Percentiles rank a stretch among this genome's conserved stretches.
phyloP scores from a whole-genome alignment of 2,329 filamentous ascomycete genomes.

The Zelopaecilomyces penicillatus region DNA sequence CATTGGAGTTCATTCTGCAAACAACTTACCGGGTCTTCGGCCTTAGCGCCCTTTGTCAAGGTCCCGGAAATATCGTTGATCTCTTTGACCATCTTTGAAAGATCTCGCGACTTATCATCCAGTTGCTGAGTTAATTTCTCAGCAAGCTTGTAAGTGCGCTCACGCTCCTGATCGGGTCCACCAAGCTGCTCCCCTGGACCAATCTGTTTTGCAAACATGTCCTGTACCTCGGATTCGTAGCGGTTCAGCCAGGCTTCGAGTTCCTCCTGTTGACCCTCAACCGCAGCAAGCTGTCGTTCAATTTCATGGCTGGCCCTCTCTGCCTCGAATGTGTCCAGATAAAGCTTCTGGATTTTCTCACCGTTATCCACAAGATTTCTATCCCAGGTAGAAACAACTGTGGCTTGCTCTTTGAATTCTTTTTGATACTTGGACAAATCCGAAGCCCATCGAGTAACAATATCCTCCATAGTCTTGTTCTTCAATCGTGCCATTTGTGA shows the following conservation, averaged over 20 bases:
- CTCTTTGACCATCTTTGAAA: constrained; percentile 95
- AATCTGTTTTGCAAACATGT: constrained; percentile 73
- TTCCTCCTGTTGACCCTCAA: constrained; percentile 90
- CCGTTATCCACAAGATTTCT: constrained; percentile 86
- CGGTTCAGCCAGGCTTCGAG: constrained; percentile 79
- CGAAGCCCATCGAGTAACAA: constrained; percentile 92
- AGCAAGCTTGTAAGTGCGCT: constrained; percentile 90
- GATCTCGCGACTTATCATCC: constrained; percentile 87
- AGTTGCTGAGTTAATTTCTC: constrained; percentile 87
- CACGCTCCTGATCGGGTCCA: constrained; percentile 89
- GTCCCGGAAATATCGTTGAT: constrained; percentile 90
- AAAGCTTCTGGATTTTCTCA: constrained; percentile 89
- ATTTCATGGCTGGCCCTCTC: constrained; percentile 90
- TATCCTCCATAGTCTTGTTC: constrained; percentile 99
- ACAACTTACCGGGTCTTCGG: constrained; percentile 70
- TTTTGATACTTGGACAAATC: constrained; percentile 95
- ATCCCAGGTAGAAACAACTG: constrained; percentile 85
- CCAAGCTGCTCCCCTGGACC: constrained; percentile 68
- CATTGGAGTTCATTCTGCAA: constrained; percentile 10
- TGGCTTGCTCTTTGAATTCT: constrained; percentile 86
- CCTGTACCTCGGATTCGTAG: constrained; percentile 86
- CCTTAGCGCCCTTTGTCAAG: constrained; percentile 80
- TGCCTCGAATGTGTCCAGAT: constrained; percentile 84
- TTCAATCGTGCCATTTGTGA: constrained; percentile 86
- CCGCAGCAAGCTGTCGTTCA: constrained; percentile 78